phyloP scores from a whole-genome alignment of 78 protist species.

The Tieghemostelium lacteum region DNA sequence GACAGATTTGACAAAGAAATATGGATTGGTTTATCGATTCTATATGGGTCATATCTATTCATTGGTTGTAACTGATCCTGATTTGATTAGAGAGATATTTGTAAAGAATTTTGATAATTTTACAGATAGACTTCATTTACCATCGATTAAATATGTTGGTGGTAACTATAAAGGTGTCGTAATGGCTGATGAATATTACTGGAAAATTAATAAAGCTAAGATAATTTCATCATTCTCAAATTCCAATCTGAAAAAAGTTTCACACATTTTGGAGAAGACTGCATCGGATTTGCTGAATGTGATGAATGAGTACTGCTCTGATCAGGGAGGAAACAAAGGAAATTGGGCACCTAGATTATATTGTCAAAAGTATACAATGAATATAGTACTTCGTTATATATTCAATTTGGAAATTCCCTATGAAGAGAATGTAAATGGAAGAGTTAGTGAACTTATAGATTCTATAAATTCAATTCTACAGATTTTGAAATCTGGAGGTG shows the following conservation, averaged over 20 bases:
- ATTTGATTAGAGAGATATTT: slow-evolving; percentile 8
- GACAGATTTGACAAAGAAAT: too few species aligned
- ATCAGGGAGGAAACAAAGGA: too few species aligned
- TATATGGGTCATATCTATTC: slow-evolving; percentile 16
- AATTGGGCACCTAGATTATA: neutral
- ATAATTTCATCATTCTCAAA: neutral
- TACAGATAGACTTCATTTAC: slow-evolving; percentile 13
- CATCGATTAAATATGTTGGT: neutral
- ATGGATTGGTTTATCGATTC: slow-evolving; percentile 14
- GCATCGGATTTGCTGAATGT: too few species aligned
- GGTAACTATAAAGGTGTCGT: neutral
- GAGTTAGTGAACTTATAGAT: neutral
- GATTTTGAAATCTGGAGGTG: neutral
- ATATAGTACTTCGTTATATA: neutral
- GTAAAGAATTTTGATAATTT: slow-evolving; percentile 20
- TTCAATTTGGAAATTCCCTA: neutral
- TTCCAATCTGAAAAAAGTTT: too few species aligned
- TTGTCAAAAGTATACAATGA: neutral
- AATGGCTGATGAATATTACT: neutral
- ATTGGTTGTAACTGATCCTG: slow-evolving; percentile 7
- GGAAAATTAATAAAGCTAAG: neutral
- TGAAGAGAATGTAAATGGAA: neutral
- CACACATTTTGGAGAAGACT: too few species aligned
- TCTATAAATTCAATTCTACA: neutral
- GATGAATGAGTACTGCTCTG: too few species aligned